Base-by-base conservation (phyloP, 768 basidiomycete genomes). In the Pleurotus tuber-regium region DNA sequence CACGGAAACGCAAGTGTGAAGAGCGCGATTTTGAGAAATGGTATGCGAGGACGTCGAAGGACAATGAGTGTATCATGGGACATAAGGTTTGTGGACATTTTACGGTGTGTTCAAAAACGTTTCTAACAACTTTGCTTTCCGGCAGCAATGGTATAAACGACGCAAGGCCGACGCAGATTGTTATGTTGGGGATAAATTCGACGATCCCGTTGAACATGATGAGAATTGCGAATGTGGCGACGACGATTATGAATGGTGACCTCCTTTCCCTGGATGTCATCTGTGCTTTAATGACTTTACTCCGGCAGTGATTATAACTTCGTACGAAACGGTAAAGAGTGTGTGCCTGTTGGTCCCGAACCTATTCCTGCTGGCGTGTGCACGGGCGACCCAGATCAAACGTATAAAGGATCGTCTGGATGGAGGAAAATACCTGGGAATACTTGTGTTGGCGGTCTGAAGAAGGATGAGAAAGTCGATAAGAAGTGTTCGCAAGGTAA, bases 351-450 rank as follows among this genome's bases (percentile, higher is more conserved):
- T 29, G 96, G 97, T 8, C 92, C 88, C 2, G 96, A 98, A 64
- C 84, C 83, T 4, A 85, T 97, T 40, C 89, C 92, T 0, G 78
- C 85, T 4, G 89, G 83, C 3, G 74, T 86, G 1, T 96, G 93
- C 59, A 63, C 66, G 8, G 70, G 72, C 7, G 73, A 72, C 40
- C 68, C 78, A 0, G 73, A 79, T 4, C 74, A 87, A 55, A 82
- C 62, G 5, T 99, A 92, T 63, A 60, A 77, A 63, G 97, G 97
- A 0, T 98, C 95, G 0, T 92, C 90, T 16, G 97, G 97, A 0
- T 99, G 84, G 65, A 78, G 94, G 26, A 83, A 86, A 62, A 92
- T 99, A 53, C 94, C 97, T 2, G 96, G 96, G 0, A 89, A 99
- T 61, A 88, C 86, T 0, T 99, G 97, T 63, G 76, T 47, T 75